Evolutionary conservation across 768 basidiomycete genomes (phyloP), one percentile per base, ranked within the genome.

Genomic region (Auricularia heimuer): DNA sequence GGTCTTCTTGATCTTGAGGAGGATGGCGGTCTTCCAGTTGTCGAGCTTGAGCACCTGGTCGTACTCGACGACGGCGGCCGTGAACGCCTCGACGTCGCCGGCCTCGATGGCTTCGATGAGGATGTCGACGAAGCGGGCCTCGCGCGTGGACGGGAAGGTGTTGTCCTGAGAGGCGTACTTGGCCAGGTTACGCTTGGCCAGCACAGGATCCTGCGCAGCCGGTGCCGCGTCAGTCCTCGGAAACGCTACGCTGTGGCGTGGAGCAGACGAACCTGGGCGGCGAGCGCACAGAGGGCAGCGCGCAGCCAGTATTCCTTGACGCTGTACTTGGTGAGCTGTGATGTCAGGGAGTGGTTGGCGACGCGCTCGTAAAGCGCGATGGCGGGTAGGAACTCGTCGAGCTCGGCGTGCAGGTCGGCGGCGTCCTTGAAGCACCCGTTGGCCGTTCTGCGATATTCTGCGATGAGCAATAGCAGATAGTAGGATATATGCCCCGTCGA

Each of bases 301-400:
- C 87, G 82, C 42, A 98, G 80, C 93, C 94, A 98, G 72, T 96
- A 96, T 69, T 98, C 97, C 78, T 98, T 98, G 70, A 98, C 97
- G 67, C 90, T 94, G 78, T 98, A 99, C 75, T 94, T 94, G n/a
- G 97, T 98, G 70, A 98, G 77, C 8, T 88, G 79, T 21, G 90
- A 92, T 0, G 77, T 77, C 54, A 98, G 80, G 8, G 89, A 91
- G 72, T 90, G 87, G 67, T 88, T 82, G 3, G 94, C 96, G 56
- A 98, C 95, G 71, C 88, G 85, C 71, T 94, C 91, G 70, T 96
- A 99, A 66, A 87, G 87, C 66, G 85, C 80, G 70, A 98, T 93
- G 12, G 97, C 95, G 68, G 85, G 81, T 14, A 84, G 79, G 73
- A 87, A 98, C 70, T 98, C 84, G 66, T 89, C 91, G 24, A 98